A percentile compares a stretch with the other conserved stretches of the same genome.
Conservation (phyloP, 805 yeast species). For the Metschnikowia amazonensis region DNA sequence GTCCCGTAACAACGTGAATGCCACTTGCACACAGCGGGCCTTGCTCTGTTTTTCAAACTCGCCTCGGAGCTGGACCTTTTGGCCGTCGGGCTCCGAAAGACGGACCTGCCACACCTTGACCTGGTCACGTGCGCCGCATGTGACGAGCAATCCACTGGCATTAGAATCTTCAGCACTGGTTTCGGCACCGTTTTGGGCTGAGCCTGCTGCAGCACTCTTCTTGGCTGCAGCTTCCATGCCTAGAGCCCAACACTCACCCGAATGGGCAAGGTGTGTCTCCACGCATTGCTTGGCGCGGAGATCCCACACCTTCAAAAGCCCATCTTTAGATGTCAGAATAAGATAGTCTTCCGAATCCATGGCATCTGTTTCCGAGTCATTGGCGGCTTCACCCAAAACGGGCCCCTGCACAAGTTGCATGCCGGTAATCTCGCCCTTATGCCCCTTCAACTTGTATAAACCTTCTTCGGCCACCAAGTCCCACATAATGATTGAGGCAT, state of each 20-base stretch:
- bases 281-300: slow-evolving; percentile 81
- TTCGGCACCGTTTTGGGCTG: no score
- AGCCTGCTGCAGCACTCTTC: no score
- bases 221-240: slow-evolving; percentile 39
- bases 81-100: slow-evolving; percentile 46
- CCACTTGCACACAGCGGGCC: slow-evolving; percentile 59
- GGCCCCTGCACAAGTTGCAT: slow-evolving; percentile 43
- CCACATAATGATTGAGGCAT: slow-evolving; percentile 85
- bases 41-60: slow-evolving; percentile 70
- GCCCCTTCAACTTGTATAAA: slow-evolving; percentile 79
- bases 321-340: slow-evolving; percentile 80
- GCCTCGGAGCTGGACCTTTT: slow-evolving; percentile 55
- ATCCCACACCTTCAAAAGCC: slow-evolving; percentile 91
- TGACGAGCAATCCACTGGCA: slow-evolving; percentile 52
- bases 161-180: no score
- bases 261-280: slow-evolving; percentile 91
- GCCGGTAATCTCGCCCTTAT: slow-evolving; percentile 85
- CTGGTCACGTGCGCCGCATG: slow-evolving; percentile 79
- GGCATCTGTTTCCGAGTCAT: background rate
- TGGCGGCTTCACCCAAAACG: no score
- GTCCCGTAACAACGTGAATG: slow-evolving; percentile 38
- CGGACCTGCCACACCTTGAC: slow-evolving; percentile 80
- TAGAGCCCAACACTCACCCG: slow-evolving; percentile 90
- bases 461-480: slow-evolving; percentile 93
- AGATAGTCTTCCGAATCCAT: slow-evolving; percentile 71